Evolutionary conservation across 768 basidiomycete species (phyloP).

Genomic region (Pisolithus tinctorius): DNA sequence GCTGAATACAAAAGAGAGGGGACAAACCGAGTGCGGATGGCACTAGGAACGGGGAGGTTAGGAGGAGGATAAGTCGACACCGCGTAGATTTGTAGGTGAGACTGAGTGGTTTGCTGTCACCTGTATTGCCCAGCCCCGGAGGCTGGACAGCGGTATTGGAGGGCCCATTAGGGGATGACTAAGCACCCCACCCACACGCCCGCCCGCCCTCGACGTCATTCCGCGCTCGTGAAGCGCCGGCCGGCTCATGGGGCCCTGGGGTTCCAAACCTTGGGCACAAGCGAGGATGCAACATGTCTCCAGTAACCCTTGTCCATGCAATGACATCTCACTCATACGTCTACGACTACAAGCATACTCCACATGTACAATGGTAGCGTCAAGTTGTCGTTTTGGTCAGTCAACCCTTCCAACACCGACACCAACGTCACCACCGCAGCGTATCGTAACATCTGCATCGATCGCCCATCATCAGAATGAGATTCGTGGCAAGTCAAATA

Average conservation of each 20-base stretch:
- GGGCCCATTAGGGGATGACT: conserved; percentile 5
- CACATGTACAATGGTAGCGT: conserved; percentile 95
- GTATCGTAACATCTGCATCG: conserved; percentile 59
- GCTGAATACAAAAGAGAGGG: not conserved
- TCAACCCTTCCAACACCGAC: conserved; percentile 80
- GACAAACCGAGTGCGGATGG: not conserved
- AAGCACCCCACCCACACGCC: conserved; percentile 5
- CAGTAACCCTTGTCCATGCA: not conserved
- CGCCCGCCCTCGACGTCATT: conserved; percentile 5
- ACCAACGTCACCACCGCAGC: conserved; percentile 53
- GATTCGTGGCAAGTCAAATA: not conserved
- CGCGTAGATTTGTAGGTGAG: not conserved
- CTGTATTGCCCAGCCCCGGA: not conserved
- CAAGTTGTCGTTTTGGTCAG: conserved; percentile 96
- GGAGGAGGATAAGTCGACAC: no score
- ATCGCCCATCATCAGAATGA: conserved; percentile 12
- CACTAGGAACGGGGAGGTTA: no score
- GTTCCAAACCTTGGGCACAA: no score
- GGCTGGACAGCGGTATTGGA: not conserved
- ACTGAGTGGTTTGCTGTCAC: not conserved
- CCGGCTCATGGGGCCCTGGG: not conserved
- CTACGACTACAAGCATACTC: conserved; percentile 70
- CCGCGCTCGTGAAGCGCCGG: not conserved
- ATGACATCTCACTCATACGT: conserved; percentile 19
- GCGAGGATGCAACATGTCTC: not conserved